These are phyloP conservation scores for Leccinum imitatum DNA, from an alignment of 768 basidiomycete genomes.

Conservation along the genomic window DNA sequence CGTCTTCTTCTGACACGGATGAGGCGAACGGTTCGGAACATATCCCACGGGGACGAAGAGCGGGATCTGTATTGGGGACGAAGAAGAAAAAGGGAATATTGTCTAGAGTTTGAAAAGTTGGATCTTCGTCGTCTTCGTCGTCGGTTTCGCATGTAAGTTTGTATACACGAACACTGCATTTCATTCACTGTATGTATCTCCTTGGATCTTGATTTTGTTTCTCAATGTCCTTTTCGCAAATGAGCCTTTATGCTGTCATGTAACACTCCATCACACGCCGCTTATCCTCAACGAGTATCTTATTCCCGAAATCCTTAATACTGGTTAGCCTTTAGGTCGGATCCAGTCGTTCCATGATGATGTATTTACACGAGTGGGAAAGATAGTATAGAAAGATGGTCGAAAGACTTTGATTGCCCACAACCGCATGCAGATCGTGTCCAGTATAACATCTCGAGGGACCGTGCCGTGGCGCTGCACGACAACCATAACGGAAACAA, in stretches of 20 bases:
- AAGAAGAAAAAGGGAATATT: constrained; percentile 29
- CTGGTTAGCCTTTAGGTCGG: background rate
- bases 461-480: background rate
- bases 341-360: background rate
- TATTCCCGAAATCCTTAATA: background rate
- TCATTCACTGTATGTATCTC: background rate
- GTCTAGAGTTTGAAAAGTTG: constrained; percentile 4
- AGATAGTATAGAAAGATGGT: background rate
- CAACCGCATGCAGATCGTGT: background rate
- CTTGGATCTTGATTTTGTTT: background rate
- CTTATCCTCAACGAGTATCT: background rate
- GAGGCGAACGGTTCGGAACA: constrained; percentile 43
- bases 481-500: background rate
- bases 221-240: background rate
- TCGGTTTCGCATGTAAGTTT: background rate
- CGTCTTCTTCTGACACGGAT: constrained; percentile 42
- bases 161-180: background rate
- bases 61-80: constrained; percentile 39
- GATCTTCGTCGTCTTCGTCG: background rate
- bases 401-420: background rate
- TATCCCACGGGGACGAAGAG: constrained; percentile 58
- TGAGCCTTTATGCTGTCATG: background rate
- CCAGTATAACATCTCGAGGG: background rate
- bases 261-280: background rate
- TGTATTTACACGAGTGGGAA: background rate